Evolutionary conservation across 1,284 basidiomycete species (phyloP), one percentile per base, ranked within the genome.

Genomic region (Pholiota adiposa): DNA sequence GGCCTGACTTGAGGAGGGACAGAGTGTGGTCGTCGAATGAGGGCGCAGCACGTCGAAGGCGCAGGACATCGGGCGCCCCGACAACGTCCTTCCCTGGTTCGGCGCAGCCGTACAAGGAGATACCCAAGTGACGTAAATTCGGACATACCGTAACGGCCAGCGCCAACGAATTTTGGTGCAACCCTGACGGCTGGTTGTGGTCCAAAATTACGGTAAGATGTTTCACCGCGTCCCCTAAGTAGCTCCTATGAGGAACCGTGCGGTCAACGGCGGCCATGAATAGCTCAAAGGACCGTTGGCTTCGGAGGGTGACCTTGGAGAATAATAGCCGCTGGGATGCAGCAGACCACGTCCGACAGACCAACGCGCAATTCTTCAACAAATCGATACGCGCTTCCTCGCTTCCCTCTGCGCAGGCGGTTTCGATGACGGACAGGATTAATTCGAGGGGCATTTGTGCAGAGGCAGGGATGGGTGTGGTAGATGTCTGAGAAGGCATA

Each of bases 241-340:
- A 70, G 55, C 75, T 72, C 18, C 84, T 85, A 21, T 79, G 81
- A 2, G 70, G 67, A 0, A 81, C 80, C 36, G 77, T 69, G 44
- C 73, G 75, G 58, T 82, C 74, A 54, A 85, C 77, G 7, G 89
- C 83, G 11, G 66, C 67, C 40, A 73, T 69, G 72, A 91, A 89
- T 0, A 85, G 77, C 48, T 75, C 73, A 71, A 81, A 86, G 2
- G 84, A 80, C 14, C 74, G 70, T 62, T 83, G 78, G 29, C 82
- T 83, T 56, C 77, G 75, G 53, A 90, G 79, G 41, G 75, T 74
- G 58, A 89, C 81, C 54, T 77, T 74, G 59, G 77, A 77, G 73
- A 90, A 90, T 53, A 91, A 77, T 18, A 88, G 79, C 61, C 80
- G 83, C 71, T 91, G 89, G 0, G 86, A 79, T 33, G 81, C 75